A percentile compares a stretch with the other conserved stretches of the same genome.
Conservation (phyloP, 1,139 yeast genomes). For the Blastobotrys illinoisensis region DNA sequence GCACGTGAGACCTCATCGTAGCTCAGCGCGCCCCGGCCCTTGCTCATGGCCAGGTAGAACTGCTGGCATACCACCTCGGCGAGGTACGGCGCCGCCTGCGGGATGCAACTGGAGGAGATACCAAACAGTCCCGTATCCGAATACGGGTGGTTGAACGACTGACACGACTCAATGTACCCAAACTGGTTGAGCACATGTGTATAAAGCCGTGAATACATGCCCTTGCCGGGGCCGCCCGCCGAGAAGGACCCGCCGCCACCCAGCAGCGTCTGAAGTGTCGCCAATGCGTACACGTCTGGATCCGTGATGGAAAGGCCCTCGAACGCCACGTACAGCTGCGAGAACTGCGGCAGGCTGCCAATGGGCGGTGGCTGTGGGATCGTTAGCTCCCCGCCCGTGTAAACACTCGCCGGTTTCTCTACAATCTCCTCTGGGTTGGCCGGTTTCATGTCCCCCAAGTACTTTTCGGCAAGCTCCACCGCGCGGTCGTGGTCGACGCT, state of each 20-base stretch:
- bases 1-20: conserved; percentile 78
- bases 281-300: conserved; percentile 86
- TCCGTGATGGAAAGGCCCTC: conserved; percentile 81
- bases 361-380: conserved; percentile 38
- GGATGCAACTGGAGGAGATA: conserved; percentile 75
- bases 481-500: conserved; percentile 78
- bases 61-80: conserved; percentile 79
- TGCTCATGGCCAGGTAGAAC: conserved; percentile 56
- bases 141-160: conserved; percentile 85
- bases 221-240: conserved; percentile 99
- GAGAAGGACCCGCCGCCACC: conserved; percentile 98
- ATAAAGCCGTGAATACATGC: conserved; percentile 93
- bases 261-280: conserved; percentile 82
- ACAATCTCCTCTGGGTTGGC: conserved; percentile 4
- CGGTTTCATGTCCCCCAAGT: conserved; percentile 47
- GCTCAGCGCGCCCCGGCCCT: conserved; percentile 56
- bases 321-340: conserved; percentile 81
- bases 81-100: conserved; percentile 78
- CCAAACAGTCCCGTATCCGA: conserved; percentile 91
- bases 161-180: conserved; percentile 86
- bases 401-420: conserved; percentile 5
- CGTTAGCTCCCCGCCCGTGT: conserved; percentile 12
- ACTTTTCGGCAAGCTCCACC: conserved; percentile 52
- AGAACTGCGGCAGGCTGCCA: conserved; percentile 73
- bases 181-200: conserved; percentile 87